Evolutionary conservation across 768 basidiomycete genomes (phyloP).

Genomic region (Cyathus striatus): DNA sequence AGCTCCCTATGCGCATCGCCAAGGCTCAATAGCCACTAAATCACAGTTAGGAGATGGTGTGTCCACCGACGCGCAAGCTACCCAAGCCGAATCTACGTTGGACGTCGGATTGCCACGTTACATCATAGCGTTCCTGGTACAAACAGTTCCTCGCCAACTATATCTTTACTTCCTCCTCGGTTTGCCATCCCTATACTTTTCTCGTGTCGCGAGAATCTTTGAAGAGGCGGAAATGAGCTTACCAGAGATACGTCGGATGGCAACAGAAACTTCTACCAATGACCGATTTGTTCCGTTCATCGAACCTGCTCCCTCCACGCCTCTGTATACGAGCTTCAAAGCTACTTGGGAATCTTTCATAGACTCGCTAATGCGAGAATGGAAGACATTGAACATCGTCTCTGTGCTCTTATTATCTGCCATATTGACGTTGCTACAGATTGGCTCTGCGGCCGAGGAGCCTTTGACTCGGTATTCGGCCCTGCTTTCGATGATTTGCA

Average conservation of each 20-base stretch:
- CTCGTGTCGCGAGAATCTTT: conserved; percentile 60
- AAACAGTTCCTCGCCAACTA: conserved; percentile 23
- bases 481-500: conserved; percentile 51
- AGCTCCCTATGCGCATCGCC: no score
- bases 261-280: conserved; percentile 8
- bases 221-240: conserved; percentile 59
- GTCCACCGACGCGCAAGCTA: no score
- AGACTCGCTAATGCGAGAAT: conserved; percentile 24
- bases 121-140: conserved; percentile 16
- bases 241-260: conserved; percentile 42
- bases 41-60: no score
- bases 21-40: no score
- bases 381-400: conserved; percentile 30
- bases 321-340: conserved; percentile 14
- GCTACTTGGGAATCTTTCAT: conserved; percentile 22
- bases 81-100: no score
- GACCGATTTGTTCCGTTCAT: background rate
- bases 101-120: no score
- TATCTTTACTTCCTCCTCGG: conserved; percentile 41
- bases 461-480: conserved; percentile 54
- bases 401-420: conserved; percentile 25
- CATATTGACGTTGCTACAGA: conserved; percentile 29
- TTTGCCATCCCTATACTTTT: conserved; percentile 61
- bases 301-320: conserved; percentile 3
- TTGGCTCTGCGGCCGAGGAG: conserved; percentile 37